Conservation (phyloP, 169 alveolate species). For the Eimeria acervulina region DNA sequence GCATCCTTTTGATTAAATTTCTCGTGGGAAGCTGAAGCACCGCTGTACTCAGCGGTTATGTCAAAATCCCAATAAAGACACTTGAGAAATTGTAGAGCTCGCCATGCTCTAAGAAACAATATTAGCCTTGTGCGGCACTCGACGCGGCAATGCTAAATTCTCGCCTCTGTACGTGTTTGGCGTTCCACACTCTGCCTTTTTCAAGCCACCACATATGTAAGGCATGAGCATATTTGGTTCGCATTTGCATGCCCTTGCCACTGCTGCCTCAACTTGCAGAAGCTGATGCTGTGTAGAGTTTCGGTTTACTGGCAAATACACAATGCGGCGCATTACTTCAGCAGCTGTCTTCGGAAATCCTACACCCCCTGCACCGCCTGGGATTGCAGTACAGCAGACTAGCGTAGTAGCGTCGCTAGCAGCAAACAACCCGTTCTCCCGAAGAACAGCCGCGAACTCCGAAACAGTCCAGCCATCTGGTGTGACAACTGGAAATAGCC, state of each 20-base stretch:
- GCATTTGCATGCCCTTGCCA: constrained; percentile 41
- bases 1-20: not conserved
- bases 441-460: constrained; percentile 46
- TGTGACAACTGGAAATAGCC: constrained; percentile 55
- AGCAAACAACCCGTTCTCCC: constrained; percentile 63
- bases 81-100: not conserved
- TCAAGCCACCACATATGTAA: not conserved
- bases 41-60: not conserved
- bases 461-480: constrained; percentile 10
- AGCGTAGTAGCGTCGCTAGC: constrained; percentile 75
- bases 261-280: constrained; percentile 64
- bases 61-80: not conserved
- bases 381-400: constrained; percentile 12
- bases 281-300: constrained; percentile 47
- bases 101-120: not conserved
- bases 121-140: not conserved
- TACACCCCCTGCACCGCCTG: not conserved
- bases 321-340: constrained; percentile 68
- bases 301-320: constrained; percentile 69
- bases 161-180: not conserved
- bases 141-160: not conserved
- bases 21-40: not conserved
- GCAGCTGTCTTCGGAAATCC: constrained; percentile 53
- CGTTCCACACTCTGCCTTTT: not conserved
- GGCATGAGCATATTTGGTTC: not conserved